Evolutionary conservation across 2,329 filamentous ascomycete species (phyloP), one percentile per base, ranked within the genome.

Genomic region (Aspergillus sergii): DNA sequence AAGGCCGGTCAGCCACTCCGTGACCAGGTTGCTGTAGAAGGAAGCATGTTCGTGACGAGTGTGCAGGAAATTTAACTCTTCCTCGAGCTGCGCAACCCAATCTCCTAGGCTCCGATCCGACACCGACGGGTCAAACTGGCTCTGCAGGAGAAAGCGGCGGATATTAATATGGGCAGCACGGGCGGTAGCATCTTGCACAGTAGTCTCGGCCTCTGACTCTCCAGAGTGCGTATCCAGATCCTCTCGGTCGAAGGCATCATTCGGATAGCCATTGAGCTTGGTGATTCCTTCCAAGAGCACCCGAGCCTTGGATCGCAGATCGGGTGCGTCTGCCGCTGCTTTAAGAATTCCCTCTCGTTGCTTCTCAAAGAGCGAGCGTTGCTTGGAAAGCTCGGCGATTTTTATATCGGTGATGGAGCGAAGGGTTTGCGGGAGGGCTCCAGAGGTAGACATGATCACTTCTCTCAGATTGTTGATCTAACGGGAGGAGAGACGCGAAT

Each of bases 351-450:
- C 69, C 5, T 73, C 64, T 66, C 86, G 86, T 45, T 78, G 80
- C 39, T 74, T 72, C 59, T 84, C 80, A 67, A 85, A 88, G 3
- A 81, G 72, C 0, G 74, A 73, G 30, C 82, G 84, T 64, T 86
- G 82, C 66, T 83, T 84, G 32, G 81, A 78, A 9, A 88, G 79
- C 68, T 88, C 84, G n/a, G 77, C 77, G 63, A 88, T 82, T 69
- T 88, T 88, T 62, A 83, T 84, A 45, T 77, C 76, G 23, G 84
- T 87, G 71, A 87, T 85, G 39, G 83, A 82, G 59, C 83, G 81
- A 32, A 87, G 80, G 16, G 85, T 86, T 60, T 84, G 78, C 7
- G 85, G 84, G 41, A 86, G 78, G 50, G 78, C 77, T 26, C 73
- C 68, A 26, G 66, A 66, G 23, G 74, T 72, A 48, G 74, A 41